Evolutionary conservation across 352 stramenopile genomes (phyloP).

Genomic region (Pythium vanterpoolii): DNA sequence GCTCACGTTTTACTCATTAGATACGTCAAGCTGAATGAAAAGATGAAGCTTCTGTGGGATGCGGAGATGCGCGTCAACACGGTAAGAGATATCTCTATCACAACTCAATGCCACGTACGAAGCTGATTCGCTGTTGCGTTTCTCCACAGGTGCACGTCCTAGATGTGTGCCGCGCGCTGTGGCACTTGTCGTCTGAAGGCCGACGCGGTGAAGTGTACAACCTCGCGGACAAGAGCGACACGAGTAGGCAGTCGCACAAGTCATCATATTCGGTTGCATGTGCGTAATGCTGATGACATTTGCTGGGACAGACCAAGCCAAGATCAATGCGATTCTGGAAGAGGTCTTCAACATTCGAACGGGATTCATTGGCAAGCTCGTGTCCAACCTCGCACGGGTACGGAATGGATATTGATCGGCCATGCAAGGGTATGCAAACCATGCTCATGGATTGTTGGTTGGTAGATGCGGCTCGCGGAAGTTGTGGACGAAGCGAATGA

Average conservation of each 20-base stretch:
- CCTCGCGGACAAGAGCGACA: constrained; percentile 84
- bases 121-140: not conserved
- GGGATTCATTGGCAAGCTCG: constrained; percentile 81
- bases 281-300: not conserved
- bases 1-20: constrained; percentile 21
- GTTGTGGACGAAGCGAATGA: constrained; percentile 89
- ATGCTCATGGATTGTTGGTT: not conserved
- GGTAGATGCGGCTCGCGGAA: constrained; percentile 61
- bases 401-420: constrained; percentile 24
- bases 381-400: constrained; percentile 77
- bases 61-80: constrained; percentile 87
- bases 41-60: constrained; percentile 88
- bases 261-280: not conserved
- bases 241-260: constrained; percentile 42
- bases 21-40: constrained; percentile 81
- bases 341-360: constrained; percentile 81
- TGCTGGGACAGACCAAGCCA: constrained; percentile 53
- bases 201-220: constrained; percentile 73
- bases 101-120: not conserved
- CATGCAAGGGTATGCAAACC: not conserved
- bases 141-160: constrained; percentile 63
- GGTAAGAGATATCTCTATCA: constrained; percentile 25
- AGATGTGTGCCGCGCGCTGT: constrained; percentile 76
- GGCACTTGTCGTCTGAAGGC: constrained; percentile 61
- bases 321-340: constrained; percentile 73